phyloP scores from a whole-genome alignment of 805 yeast genomes.

The Pichia heedii region DNA sequence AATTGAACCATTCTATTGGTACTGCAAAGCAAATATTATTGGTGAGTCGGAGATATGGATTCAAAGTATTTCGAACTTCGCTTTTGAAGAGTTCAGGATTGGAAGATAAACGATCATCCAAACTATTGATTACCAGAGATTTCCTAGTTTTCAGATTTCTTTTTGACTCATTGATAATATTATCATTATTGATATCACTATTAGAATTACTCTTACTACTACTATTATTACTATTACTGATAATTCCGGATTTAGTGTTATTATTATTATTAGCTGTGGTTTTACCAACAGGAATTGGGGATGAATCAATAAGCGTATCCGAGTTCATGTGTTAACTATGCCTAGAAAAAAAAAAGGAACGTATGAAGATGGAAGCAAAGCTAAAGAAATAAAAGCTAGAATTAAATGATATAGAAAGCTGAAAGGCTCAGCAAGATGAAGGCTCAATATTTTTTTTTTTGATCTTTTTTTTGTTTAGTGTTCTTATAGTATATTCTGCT shows the following conservation, averaged over 20 bases:
- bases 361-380: background rate
- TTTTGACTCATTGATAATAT: too few species aligned
- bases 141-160: background rate
- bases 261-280: too few species aligned
- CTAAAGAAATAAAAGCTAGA: too few species aligned
- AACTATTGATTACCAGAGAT: background rate
- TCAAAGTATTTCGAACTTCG: background rate
- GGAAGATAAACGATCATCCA: background rate
- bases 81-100: background rate
- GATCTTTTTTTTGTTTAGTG: too few species aligned
- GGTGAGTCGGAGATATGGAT: background rate
- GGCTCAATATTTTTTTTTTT: slow-evolving; percentile 1
- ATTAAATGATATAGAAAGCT: too few species aligned
- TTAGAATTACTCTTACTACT: too few species aligned
- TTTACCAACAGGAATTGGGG: background rate
- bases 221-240: too few species aligned
- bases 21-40: background rate
- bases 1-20: slow-evolving; percentile 1
- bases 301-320: slow-evolving; percentile 5
- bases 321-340: slow-evolving; percentile 1
- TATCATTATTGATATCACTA: too few species aligned
- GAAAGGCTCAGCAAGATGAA: background rate
- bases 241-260: too few species aligned
- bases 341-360: background rate
- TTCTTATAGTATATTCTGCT: too few species aligned